These are phyloP conservation scores for Leccinum aurantiacum DNA, from an alignment of 768 basidiomycete genomes.

Conservation along the genomic window DNA sequence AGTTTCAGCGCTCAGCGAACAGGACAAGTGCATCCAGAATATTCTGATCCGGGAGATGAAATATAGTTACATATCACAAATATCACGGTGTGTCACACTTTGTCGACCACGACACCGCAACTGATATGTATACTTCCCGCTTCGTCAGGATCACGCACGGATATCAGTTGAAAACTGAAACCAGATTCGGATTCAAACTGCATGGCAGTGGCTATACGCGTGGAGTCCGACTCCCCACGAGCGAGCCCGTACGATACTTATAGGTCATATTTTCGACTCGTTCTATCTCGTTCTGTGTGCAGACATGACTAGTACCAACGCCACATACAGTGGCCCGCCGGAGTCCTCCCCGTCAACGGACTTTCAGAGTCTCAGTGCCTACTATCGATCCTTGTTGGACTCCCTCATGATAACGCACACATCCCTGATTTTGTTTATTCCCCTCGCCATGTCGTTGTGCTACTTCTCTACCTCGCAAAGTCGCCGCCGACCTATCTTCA, in stretches of 20 bases:
- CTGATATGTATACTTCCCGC: not conserved
- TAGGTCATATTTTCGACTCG: not conserved
- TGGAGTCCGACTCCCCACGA: not conserved
- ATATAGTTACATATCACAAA: not conserved
- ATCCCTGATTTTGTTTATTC: constrained; percentile 20
- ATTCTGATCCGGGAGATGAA: no score
- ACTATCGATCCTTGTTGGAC: constrained; percentile 14
- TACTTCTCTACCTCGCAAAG: constrained; percentile 23
- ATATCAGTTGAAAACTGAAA: not conserved
- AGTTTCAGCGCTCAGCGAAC: not conserved
- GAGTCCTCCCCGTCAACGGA: not conserved
- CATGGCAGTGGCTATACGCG: not conserved
- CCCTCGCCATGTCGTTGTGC: constrained; percentile 19
- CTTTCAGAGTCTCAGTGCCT: not conserved
- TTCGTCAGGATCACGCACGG: not conserved
- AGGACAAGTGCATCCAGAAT: no score
- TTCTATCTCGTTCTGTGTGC: not conserved
- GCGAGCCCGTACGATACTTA: not conserved
- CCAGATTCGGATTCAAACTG: not conserved
- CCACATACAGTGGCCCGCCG: not conserved
- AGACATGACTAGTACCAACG: constrained; percentile 8
- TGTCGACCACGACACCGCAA: not conserved
- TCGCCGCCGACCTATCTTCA: constrained; percentile 20
- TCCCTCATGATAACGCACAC: constrained; percentile 26
- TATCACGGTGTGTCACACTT: not conserved